phyloP scores from a whole-genome alignment of 345 rosid species.

The Anastatica hierochuntica region DNA sequence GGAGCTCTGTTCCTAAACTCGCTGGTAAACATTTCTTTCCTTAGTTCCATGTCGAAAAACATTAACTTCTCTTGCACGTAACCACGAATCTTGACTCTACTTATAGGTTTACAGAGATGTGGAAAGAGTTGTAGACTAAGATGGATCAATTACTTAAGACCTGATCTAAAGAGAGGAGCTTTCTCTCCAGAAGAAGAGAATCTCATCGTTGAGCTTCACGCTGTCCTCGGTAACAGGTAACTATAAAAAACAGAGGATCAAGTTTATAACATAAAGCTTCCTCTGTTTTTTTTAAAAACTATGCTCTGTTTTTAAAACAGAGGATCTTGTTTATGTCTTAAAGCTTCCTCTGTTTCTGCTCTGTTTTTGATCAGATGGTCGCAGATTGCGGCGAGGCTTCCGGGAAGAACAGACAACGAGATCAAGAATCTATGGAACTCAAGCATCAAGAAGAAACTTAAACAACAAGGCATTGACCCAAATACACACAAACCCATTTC shows the following conservation, averaged over 20 bases:
- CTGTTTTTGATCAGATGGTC: conserved; percentile 43
- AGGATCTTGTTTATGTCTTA: neutral
- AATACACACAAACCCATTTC: conserved; percentile 52
- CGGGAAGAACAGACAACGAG: conserved; percentile 60
- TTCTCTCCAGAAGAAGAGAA: conserved; percentile 70
- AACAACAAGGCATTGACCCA: conserved; percentile 52
- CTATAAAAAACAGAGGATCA: neutral
- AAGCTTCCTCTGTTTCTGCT: conserved; percentile 7
- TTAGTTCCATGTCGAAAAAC: neutral
- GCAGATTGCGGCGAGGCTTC: conserved; percentile 52
- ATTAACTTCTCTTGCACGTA: neutral
- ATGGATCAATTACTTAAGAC: conserved; percentile 84
- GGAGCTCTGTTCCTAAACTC: conserved; percentile 83
- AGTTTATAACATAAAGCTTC: too few species aligned
- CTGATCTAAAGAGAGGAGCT: conserved; percentile 85
- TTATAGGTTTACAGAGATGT: conserved; percentile 62
- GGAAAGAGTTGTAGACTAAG: conserved; percentile 79
- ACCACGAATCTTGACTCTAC: neutral
- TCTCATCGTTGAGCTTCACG: conserved; percentile 65
- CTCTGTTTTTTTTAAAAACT: neutral
- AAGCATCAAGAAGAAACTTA: conserved; percentile 55
- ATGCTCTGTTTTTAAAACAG: conserved; percentile 5
- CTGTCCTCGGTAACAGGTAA: conserved; percentile 68
- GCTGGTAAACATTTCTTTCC: conserved; percentile 41
- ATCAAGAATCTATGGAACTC: conserved; percentile 67